Conservation (phyloP, 495 filamentous ascomycete species). For the Parachaetomium inaequale region DNA sequence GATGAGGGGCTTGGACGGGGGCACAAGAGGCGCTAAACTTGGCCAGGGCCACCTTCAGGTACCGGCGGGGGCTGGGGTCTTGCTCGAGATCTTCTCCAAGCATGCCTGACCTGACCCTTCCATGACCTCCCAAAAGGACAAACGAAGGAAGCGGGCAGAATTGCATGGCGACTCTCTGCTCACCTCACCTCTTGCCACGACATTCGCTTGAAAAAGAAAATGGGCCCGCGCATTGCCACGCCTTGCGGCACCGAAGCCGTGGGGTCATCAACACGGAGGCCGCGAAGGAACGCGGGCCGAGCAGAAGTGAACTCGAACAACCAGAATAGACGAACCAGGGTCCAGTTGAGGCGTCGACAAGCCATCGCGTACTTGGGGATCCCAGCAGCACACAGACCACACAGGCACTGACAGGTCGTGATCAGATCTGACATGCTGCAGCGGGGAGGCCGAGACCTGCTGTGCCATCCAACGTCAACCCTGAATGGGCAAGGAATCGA, state of each 20-base stretch:
- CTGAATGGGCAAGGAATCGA: neutral
- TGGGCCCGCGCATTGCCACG: too few species aligned
- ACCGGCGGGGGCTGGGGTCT: neutral
- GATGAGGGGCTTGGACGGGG: neutral
- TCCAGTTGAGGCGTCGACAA: neutral
- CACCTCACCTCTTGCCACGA: too few species aligned
- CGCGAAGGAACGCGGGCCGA: neutral
- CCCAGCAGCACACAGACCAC: neutral
- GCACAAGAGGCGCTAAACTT: neutral
- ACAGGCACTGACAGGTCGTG: neutral
- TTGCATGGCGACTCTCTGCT: too few species aligned
- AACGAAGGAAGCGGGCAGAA: too few species aligned
- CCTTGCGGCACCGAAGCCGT: too few species aligned
- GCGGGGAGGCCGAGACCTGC: neutral
- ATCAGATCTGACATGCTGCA: neutral
- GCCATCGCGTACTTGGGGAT: neutral
- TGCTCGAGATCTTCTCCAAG: neutral
- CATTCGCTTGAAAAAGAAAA: too few species aligned
- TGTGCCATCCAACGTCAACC: neutral
- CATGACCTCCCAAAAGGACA: too few species aligned
- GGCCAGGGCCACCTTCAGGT: neutral
- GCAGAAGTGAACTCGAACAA: too few species aligned
- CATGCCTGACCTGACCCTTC: too few species aligned
- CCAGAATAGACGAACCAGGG: neutral
- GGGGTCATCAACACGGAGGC: too few species aligned